Evolutionary conservation across 768 basidiomycete species (phyloP), one percentile per base, ranked within the genome.

Genomic region (Tricholomella constricta): DNA sequence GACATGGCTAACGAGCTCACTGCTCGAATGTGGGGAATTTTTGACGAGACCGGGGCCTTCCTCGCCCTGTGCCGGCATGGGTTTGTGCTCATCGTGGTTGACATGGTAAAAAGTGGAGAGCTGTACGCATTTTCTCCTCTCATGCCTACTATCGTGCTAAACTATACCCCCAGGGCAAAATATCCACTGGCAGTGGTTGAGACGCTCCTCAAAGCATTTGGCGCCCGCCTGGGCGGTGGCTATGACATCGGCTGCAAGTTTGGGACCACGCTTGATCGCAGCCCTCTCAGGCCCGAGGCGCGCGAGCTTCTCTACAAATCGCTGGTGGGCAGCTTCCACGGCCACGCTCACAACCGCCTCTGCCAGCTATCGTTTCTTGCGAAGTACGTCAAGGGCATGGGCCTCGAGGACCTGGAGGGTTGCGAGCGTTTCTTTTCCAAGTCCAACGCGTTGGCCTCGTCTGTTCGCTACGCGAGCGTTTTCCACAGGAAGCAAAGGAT

Each of bases 191-290:
- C 63, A 2, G 29, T 63, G 12, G 54, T 60, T 10, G 36, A 61
- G 25, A 34, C 4, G 0, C 52, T 69, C 0, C 27, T 64, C 1
- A 51, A 63, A 0, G 43, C 6, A 0, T 64, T 57, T 40, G 64
- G 64, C 0, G 8, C 7, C 0, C 48, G 54, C 14, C 40, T 67
- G 2, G 55, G 58, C 1, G 22, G 56, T 9, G 66, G 60, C 0
- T 69, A 69, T 35, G 69, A 71, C 37, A 68, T 68, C 25, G 59
- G 56, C 40, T 71, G 68, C 36, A 55, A 53, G 2, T 69, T 69
- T 29, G 37, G 43, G 25, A 67, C 52, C 17, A 69, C 66, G 0
- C 60, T 69, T 5, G 10, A 19, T 0, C 34, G 38, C 7, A 67
- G 65, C 34, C 27, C 42, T 0, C 62, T 71, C 19, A 62, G 62